Evolutionary conservation across 768 basidiomycete genomes (phyloP), one percentile per base, ranked within the genome.

Genomic region (Dentipellis fragilis): DNA sequence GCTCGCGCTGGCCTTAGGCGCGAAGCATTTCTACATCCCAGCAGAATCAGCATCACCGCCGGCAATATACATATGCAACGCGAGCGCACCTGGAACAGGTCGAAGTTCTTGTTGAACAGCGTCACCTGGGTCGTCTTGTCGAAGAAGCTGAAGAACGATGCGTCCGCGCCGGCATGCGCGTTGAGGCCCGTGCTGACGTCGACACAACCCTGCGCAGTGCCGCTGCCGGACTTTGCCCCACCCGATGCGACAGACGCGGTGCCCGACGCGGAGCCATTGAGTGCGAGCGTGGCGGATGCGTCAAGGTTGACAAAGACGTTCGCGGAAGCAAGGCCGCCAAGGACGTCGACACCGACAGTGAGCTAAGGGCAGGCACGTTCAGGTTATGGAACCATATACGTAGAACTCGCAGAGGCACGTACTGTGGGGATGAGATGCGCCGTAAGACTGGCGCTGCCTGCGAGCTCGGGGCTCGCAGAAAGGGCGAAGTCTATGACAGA

Each of bases 361-460:
- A 55, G 67, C 42, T 57, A 66, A 0, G 79, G 80, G 17, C 19
- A 29, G 17, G 48, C 7, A 19, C 22, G 7, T 11, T 14, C 40
- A 21, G 22, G 19, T 10, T 23, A 10, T 14, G 10, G 48, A 29
- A 6, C 29, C 3, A 29, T 29, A 14, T 7, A 19, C 17, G 40
- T 23, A 23, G 19, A 3, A 7, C 1, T 7, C 9, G n/a, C 14
- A 19, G 19, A 29, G 19, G 17, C 19, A 29, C 48, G 12, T 1
- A 49, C 48, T 14, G 17, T 49, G 48, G 48, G 48, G 55, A 76
- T 79, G 37, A 81, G 64, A 61, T 81, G 78, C 2, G 73, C 78
- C 23, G 68, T 65, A 23, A 80, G 57, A 2, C 64, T 70, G 11
- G 75, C 76, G 2, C 66, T 66, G n/a, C 71, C 70, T 17, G 66